A percentile compares a stretch with the other conserved stretches of the same genome.
phyloP scores from a whole-genome alignment of 208 protist species.

The Trypanosomatidae sp. region DNA sequence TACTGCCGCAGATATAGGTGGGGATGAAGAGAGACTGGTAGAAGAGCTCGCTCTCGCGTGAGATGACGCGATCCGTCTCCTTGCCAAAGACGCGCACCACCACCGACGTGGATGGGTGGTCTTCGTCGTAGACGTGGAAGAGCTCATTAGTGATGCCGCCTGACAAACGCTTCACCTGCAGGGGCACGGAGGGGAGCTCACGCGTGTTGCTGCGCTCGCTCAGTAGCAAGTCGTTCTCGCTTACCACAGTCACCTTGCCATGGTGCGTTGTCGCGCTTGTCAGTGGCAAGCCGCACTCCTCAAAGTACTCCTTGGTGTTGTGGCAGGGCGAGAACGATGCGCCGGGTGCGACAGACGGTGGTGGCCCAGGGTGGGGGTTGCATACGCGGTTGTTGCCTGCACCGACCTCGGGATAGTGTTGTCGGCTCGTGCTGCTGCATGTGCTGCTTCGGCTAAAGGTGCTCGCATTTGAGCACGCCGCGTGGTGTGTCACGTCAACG shows the following conservation, averaged over 20 bases:
- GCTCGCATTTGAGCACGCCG: background rate
- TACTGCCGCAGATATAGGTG: conserved; percentile 73
- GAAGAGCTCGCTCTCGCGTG: conserved; percentile 87
- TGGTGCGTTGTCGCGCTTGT: conserved; percentile 37
- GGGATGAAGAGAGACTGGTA: conserved; percentile 87
- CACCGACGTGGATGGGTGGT: conserved; percentile 46
- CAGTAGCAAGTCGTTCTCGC: conserved; percentile 30
- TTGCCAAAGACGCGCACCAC: conserved; percentile 89
- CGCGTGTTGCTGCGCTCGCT: conserved; percentile 11
- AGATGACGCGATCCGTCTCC: conserved; percentile 89
- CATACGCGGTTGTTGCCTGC: conserved; percentile 25
- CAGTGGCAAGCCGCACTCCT: conserved; percentile 17
- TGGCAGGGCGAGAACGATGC: conserved; percentile 11
- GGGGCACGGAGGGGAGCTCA: conserved; percentile 19
- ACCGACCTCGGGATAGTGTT: conserved; percentile 24
- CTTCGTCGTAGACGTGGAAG: conserved; percentile 77
- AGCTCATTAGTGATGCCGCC: conserved; percentile 92
- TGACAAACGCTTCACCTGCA: conserved; percentile 66
- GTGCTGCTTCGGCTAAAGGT: conserved; percentile 15
- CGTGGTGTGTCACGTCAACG: background rate
- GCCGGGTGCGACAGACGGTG: background rate
- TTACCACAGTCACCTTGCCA: conserved; percentile 40
- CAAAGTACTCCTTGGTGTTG: conserved; percentile 22
- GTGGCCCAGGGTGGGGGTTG: background rate
- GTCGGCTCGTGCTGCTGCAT: conserved; percentile 16